Percentiles rank a stretch among this genome's conserved stretches.
Conservation (phyloP, 371 early-diverging fungal species). For the Blastocladiella emersonii region DNA sequence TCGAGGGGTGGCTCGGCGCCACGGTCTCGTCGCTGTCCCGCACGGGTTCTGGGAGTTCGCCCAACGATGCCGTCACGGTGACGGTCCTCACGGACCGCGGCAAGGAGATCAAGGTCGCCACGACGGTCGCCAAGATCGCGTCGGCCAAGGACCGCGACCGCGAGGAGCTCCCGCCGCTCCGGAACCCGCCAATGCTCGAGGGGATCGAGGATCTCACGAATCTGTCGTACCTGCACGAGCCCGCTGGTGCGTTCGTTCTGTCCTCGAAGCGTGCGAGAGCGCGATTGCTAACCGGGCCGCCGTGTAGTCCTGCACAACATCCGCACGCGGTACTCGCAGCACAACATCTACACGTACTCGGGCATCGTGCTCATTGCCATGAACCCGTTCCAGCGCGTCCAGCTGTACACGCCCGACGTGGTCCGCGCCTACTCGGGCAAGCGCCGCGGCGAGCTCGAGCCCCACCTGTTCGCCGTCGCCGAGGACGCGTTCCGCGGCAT, state of each 20-base stretch:
- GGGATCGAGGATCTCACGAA: constrained; percentile 97
- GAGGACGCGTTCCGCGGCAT: constrained; percentile 93
- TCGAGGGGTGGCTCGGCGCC: constrained; percentile 76
- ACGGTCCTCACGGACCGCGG: constrained; percentile 37
- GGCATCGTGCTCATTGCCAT: constrained; percentile 98
- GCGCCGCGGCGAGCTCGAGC: constrained; percentile 78
- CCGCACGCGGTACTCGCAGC: background rate
- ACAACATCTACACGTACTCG: constrained; percentile 77
- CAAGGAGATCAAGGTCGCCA: constrained; percentile 28
- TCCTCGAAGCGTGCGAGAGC: constrained; percentile 55
- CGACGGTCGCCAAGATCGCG: background rate
- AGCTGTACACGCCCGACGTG: constrained; percentile 79
- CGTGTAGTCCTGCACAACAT: background rate
- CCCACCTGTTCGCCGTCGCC: constrained; percentile 94
- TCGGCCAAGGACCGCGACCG: background rate
- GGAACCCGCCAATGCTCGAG: constrained; percentile 98
- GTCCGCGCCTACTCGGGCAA: constrained; percentile 66
- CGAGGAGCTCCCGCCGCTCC: background rate
- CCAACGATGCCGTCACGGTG: constrained; percentile 35
- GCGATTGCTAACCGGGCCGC: constrained; percentile 75
- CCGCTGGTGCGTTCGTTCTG: constrained; percentile 79
- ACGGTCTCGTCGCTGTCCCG: constrained; percentile 41
- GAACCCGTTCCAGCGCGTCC: constrained; percentile 83
- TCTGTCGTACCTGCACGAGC: constrained; percentile 93
- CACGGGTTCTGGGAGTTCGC: constrained; percentile 21